Evolutionary conservation across 1,284 basidiomycete genomes (phyloP), one percentile per base, ranked within the genome.

Genomic region (Ganoderma leucocontextum): DNA sequence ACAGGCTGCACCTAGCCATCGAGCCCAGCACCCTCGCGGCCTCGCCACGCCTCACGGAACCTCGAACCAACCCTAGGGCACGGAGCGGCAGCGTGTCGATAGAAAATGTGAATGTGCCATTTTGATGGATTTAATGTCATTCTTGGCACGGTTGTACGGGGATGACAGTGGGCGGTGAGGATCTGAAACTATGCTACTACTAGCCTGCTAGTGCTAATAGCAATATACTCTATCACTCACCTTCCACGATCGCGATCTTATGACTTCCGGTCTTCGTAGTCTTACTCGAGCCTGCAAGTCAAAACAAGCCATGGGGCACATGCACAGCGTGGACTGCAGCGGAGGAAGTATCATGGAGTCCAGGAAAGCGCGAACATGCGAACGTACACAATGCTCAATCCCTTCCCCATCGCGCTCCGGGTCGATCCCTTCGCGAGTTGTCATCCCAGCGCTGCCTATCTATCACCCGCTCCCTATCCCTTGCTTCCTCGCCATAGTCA

Each of bases 401-500:
- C 17, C 76, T 71, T 10, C 78, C 77, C 80, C 77, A 77, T 8
- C 71, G 70, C 39, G 72, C 64, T 8, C 75, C 74, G 6, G 76
- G 75, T 42, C 62, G 66, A 57, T 84, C 76, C 70, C 85, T 82
- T 57, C 79, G 75, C 19, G 80, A 71, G 70, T 82, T 85, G 65
- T 78, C 75, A 63, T 88, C 84, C 88, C 88, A 89, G 58, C 85
- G 76, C 71, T 82, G 82, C 58, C 89, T 79, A 69, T 87, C 86
- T 53, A 82, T 79, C 67, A 85, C 85, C 59, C 88, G 75, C 67
- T 89, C 89, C 59, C 77, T 80, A 73, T 86, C 84, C 61, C 84
- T 80, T 67, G 82, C 84, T 6, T 69, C 72, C 41, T 80, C 80
- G 68, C 81, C 82, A 67, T 88, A 87, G 44, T 80, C 81, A 64